Conservation (phyloP, 2,329 filamentous ascomycete species). For the Pestalotiopsis sp. region DNA sequence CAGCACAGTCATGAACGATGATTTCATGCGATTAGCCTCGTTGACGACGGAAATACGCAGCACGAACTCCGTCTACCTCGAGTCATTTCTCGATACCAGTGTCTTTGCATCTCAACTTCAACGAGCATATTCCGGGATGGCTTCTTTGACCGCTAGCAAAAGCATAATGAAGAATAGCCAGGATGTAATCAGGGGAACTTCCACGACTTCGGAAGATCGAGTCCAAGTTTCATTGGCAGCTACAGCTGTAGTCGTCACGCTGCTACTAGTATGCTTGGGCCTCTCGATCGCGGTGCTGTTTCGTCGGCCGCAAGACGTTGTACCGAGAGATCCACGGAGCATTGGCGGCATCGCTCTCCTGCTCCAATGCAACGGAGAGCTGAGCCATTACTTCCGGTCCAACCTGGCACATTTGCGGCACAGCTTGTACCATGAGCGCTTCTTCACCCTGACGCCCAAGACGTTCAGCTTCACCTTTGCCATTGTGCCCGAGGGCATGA, state of each 20-base stretch:
- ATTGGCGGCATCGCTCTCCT: conserved; percentile 12
- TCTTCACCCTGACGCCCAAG: not conserved
- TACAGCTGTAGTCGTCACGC: not conserved
- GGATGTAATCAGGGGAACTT: not conserved
- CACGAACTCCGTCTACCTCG: not conserved
- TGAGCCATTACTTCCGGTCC: conserved; percentile 3
- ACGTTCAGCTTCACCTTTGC: not conserved
- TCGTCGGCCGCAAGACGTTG: not conserved
- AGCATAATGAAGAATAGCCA: not conserved
- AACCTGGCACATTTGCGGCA: not conserved
- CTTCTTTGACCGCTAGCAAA: not conserved
- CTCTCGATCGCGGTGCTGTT: not conserved
- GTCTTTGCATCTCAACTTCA: not conserved
- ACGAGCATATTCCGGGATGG: not conserved
- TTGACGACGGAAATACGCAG: not conserved
- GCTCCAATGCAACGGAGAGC: not conserved
- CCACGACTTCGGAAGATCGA: not conserved
- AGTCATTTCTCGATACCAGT: not conserved
- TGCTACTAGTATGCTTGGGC: not conserved
- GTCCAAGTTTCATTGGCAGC: not conserved
- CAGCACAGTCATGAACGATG: not conserved
- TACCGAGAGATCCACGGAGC: conserved; percentile 11
- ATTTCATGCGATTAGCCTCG: not conserved
- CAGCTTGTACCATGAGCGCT: not conserved
- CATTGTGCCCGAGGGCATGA: not conserved